phyloP scores from a whole-genome alignment of 495 filamentous ascomycete genomes.

The Aspergillus funiculosus region DNA sequence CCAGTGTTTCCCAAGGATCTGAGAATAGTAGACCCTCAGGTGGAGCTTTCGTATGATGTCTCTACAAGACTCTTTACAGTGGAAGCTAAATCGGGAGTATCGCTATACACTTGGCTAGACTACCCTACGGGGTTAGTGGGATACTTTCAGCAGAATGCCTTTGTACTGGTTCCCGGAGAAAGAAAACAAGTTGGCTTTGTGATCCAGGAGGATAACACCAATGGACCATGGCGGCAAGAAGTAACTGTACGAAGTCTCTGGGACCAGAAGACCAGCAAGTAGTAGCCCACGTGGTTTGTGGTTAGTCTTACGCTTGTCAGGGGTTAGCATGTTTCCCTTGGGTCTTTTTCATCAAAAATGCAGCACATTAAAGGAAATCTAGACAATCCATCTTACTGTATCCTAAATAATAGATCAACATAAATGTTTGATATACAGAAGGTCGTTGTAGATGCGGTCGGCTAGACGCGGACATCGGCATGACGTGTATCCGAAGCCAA shows the following conservation, averaged over 20 bases:
- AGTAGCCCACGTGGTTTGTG: no score
- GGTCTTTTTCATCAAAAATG: no score
- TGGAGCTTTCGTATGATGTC: conserved; percentile 41
- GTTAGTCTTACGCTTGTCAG: no score
- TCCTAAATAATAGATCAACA: no score
- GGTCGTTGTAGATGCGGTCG: no score
- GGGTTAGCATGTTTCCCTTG: no score
- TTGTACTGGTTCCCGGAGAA: conserved; percentile 51
- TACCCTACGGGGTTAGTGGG: conserved; percentile 52
- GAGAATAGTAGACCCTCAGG: conserved; percentile 49
- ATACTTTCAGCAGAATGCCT: conserved; percentile 57
- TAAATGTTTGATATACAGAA: no score
- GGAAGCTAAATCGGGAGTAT: conserved; percentile 50
- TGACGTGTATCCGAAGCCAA: conserved; percentile 2
- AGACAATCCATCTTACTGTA: no score
- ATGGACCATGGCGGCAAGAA: conserved; percentile 45
- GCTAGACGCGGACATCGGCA: not conserved
- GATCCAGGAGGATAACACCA: conserved; percentile 43
- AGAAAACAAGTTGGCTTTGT: conserved; percentile 44
- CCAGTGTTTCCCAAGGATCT: conserved; percentile 49
- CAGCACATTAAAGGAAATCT: no score
- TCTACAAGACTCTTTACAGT: conserved; percentile 46
- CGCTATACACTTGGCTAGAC: conserved; percentile 64
- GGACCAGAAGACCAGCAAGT: conserved; percentile 47
- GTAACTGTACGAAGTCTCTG: conserved; percentile 60